Evolutionary conservation across 2,329 filamentous ascomycete species (phyloP).

Genomic region (Aureobasidium sp.): DNA sequence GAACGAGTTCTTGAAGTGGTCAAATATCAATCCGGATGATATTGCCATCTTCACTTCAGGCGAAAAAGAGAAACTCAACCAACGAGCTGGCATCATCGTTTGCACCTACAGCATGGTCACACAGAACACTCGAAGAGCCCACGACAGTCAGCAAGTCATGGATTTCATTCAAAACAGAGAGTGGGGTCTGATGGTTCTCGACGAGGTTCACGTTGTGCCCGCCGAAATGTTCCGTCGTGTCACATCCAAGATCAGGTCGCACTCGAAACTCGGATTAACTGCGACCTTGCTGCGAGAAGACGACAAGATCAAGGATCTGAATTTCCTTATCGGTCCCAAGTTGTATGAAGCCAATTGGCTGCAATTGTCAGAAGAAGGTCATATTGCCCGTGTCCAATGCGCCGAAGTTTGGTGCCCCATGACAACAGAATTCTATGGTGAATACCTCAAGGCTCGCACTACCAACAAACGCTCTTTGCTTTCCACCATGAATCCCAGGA

Average conservation of each 20-base stretch:
- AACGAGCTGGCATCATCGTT: conserved; percentile 91
- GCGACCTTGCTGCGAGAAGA: conserved; percentile 92
- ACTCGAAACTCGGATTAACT: conserved; percentile 90
- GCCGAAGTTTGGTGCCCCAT: conserved; percentile 99
- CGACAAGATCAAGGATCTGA: conserved; percentile 95
- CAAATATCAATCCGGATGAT: conserved; percentile 90
- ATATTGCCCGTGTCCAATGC: conserved; percentile 95
- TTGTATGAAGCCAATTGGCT: conserved; percentile 99
- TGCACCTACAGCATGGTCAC: conserved; percentile 99
- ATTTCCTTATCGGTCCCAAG: conserved; percentile 95
- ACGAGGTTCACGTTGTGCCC: conserved; percentile 96
- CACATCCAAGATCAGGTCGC: conserved; percentile 85
- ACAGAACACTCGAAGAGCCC: conserved; percentile 74
- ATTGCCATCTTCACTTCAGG: conserved; percentile 94
- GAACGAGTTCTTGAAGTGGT: conserved; percentile 96
- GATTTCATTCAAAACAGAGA: conserved; percentile 81
- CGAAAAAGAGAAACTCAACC: conserved; percentile 76
- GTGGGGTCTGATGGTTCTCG: conserved; percentile 95
- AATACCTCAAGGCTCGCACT: conserved; percentile 68
- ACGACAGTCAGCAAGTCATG: conserved; percentile 97
- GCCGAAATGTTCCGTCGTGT: conserved; percentile 95
- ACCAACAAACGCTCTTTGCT: conserved; percentile 62
- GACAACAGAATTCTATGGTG: conserved; percentile 95
- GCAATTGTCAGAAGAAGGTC: conserved; percentile 92
- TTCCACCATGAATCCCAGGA: conserved; percentile 95